Base-by-base conservation (phyloP, 1,284 basidiomycete species). In the Neolentinus lepideus region DNA sequence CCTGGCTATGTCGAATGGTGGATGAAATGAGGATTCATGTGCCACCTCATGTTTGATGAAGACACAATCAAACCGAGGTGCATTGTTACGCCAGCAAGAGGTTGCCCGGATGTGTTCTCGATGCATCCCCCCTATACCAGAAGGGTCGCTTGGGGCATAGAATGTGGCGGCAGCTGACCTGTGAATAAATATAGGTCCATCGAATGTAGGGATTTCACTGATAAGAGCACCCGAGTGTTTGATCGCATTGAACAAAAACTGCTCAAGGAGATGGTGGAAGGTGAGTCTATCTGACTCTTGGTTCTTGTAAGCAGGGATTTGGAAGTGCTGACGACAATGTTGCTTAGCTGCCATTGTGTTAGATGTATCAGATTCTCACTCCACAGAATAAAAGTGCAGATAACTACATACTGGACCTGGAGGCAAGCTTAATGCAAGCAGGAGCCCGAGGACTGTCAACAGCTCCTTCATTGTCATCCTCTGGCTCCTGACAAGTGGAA, bases 1-100 rank as follows among this genome's bases (percentile, higher is more conserved):
- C 9, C 58, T 59, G 3, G 53, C 61, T n/a, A 58, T 16, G 25
- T 56, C 56, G 58, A 52, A 2, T 52, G 60, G 1, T 52, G 48
- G 51, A 60, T 56, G 9, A 11, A 21, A n/a, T 43, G 38, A 43
- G 19, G 6, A 4, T 6, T 50, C 47, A 10, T 50, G 14, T 25
- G 6, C 21, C 12, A 25, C 6, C 8, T 8, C 4, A 8, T 10
- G 22, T 29, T 50, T 25, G 24, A 50, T n/a, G 6, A 50, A 29
- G n/a, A 26, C 47, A n/a, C 24, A 26, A 16, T 50, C 47, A 29
- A 50, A 50, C 4, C 47, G n/a, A 25, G 10, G 10, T 4, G 6
- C 22, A 4, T 4, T 26, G 9, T 25, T 25, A 16, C 47, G 47
- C 47, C 47, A 50, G 14, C 14, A 50, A 16, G 24, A 21, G 12